These are phyloP conservation scores for Scytalidium sp. DNA, from an alignment of 2,329 filamentous ascomycete species.

Conservation along the genomic window DNA sequence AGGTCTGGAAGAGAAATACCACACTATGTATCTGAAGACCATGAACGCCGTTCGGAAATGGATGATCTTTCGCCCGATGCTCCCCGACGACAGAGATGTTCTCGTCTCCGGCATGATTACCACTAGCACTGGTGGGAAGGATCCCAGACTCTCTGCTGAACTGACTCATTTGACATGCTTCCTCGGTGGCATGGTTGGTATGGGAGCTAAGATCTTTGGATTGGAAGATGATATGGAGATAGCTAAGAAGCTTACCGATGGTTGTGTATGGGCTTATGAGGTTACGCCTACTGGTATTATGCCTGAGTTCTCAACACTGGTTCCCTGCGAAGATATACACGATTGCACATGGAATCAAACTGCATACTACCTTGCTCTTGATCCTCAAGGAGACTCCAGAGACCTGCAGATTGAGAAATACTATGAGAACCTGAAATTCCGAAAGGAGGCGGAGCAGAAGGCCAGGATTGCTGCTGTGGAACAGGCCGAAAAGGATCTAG, in stretches of 20 bases:
- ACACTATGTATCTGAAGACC: constrained; percentile 66
- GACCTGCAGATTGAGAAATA: constrained; percentile 41
- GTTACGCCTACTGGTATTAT: constrained; percentile 59
- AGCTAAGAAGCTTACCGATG: constrained; percentile 61
- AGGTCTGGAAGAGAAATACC: constrained; percentile 70
- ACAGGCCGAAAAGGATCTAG: constrained; percentile 25
- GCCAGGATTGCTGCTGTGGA: constrained; percentile 31
- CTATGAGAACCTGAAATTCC: constrained; percentile 32
- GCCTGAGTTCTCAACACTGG: constrained; percentile 52
- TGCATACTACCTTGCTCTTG: constrained; percentile 19
- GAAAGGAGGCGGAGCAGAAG: constrained; percentile 34
- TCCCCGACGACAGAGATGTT: constrained; percentile 63
- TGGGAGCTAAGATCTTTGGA: constrained; percentile 62
- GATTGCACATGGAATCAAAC: constrained; percentile 29
- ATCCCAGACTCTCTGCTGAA: constrained; percentile 31
- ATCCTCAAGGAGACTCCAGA: constrained; percentile 39
- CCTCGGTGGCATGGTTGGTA: constrained; percentile 66
- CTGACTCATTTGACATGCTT: constrained; percentile 63
- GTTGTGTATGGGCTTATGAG: constrained; percentile 69
- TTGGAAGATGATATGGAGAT: constrained; percentile 58
- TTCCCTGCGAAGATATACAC: constrained; percentile 41
- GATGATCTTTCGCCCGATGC: constrained; percentile 77
- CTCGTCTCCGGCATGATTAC: constrained; percentile 67
- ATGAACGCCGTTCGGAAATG: constrained; percentile 67
- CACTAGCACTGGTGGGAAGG: constrained; percentile 33